These are phyloP conservation scores for Exophiala xenobiotica DNA, from an alignment of 2,329 filamentous ascomycete species.

Conservation along the genomic window DNA sequence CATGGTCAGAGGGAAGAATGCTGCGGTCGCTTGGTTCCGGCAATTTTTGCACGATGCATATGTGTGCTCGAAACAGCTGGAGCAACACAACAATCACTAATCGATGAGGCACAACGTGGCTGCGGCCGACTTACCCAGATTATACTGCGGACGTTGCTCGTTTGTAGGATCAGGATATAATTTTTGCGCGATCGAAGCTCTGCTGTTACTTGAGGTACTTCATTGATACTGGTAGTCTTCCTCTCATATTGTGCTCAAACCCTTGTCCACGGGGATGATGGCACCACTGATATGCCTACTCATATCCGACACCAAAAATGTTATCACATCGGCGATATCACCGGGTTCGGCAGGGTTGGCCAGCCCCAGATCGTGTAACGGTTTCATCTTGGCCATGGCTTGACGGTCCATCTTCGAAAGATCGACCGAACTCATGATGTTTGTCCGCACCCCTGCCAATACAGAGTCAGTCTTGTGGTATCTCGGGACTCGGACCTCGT, in stretches of 20 bases:
- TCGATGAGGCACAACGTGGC: too few species aligned
- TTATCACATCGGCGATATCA: background rate
- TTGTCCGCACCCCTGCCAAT: background rate
- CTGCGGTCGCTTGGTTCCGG: slow-evolving; percentile 48
- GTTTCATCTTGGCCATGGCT: background rate
- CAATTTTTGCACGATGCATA: slow-evolving; percentile 1
- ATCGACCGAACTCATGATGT: background rate
- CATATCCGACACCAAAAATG: slow-evolving; percentile 1
- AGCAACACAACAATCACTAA: too few species aligned
- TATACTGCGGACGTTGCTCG: too few species aligned
- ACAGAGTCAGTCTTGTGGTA: background rate
- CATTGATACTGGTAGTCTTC: too few species aligned
- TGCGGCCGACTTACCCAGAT: too few species aligned
- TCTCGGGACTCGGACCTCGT: too few species aligned
- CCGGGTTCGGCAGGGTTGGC: background rate
- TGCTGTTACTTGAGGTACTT: too few species aligned
- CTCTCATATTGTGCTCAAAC: slow-evolving; percentile 1
- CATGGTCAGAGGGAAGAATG: slow-evolving; percentile 51
- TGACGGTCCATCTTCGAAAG: background rate
- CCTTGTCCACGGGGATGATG: slow-evolving; percentile 2
- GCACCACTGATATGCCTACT: slow-evolving; percentile 2
- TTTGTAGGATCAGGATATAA: too few species aligned
- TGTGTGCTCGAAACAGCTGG: background rate
- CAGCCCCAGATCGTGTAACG: background rate
- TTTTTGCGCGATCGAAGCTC: too few species aligned